Evolutionary conservation across 805 yeast genomes (phyloP), one percentile per base, ranked within the genome.

Genomic region (Nakazawaea wyomingensis): DNA sequence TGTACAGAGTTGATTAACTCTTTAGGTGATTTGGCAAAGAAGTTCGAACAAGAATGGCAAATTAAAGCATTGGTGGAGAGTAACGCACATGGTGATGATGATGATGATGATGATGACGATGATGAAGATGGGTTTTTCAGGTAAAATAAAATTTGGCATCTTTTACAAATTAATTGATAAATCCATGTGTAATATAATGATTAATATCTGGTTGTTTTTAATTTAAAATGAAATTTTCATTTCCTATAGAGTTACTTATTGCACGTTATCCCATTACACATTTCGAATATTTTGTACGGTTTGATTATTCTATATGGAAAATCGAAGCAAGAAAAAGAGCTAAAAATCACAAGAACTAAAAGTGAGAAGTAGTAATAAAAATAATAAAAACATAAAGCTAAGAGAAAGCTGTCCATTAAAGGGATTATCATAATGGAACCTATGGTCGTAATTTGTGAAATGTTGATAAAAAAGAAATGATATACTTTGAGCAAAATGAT

Each of bases 31-130:
- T 68, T 93, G 54, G 79, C 81, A 52, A 79, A 80, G 29, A 86
- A 84, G 59, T 93, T 93, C 68, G 79, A 78, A 58, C 82, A 83
- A 45, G 99, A 93, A 71, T 93, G 96, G 91, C 90, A 89, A 39
- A 76, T 93, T 57, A 87, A 87, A 65, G 79, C 90, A 29, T 71
- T 80, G 61, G 69, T 76, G 53, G 45, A 42, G 34, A 42, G 31
- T 22, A 69, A 74, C 35, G 82, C 78, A 29, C 69, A 72, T 45
- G 78, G 72, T 45, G 62, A 58, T 39, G 44, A 41, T 18, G 44
- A 41, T 16, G 44, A 41, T 16, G 43, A 40, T 13, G 44, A 41
- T 18, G 44, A 41, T 16, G 44, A 41, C 11, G 43, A 40, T 13
- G 43, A 22, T 39, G 43, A 22, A 16, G 43, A 32, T 16, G 43